A percentile compares a stretch with the other conserved stretches of the same genome.
Conservation (phyloP, 2,329 filamentous ascomycete genomes). For the Sarocladium kiliense region DNA sequence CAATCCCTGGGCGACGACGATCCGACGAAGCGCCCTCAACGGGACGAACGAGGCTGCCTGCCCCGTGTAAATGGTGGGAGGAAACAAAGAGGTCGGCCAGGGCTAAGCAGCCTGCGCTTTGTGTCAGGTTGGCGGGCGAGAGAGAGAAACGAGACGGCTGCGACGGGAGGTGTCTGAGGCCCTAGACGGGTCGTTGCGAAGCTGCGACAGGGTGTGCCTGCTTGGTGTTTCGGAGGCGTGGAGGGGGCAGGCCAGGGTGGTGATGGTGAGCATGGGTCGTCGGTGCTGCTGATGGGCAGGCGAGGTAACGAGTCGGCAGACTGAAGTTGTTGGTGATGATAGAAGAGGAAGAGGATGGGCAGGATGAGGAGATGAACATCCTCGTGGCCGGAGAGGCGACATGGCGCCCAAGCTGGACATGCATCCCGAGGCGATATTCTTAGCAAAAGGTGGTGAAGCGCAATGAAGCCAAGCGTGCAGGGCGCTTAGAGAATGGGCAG, state of each 20-base stretch:
- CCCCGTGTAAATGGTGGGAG: not conserved
- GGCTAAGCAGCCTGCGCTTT: not conserved
- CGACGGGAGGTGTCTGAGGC: constrained; percentile 11
- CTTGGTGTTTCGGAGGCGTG: constrained; percentile 8
- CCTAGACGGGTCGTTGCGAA: constrained; percentile 4
- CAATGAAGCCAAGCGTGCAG: constrained; percentile 2
- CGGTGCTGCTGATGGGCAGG: not conserved
- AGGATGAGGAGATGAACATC: not conserved
- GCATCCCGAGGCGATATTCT: constrained; percentile 1
- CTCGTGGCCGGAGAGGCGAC: not conserved
- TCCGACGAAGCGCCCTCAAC: constrained; percentile 6
- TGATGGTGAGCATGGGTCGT: constrained; percentile 1
- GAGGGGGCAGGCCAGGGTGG: not conserved
- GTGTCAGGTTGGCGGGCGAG: constrained; percentile 9
- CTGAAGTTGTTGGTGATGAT: not conserved
- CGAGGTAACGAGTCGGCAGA: not conserved
- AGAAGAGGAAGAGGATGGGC: not conserved
- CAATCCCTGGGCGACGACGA: constrained; percentile 2
- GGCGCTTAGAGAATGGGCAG: constrained; percentile 6
- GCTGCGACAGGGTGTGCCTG: constrained; percentile 7
- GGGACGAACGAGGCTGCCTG: constrained; percentile 1
- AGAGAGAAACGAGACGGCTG: constrained; percentile 10
- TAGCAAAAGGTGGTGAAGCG: constrained; percentile 5
- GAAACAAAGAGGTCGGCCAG: not conserved
- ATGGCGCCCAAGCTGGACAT: not conserved